Evolutionary conservation across 2,329 filamentous ascomycete genomes (phyloP).

Genomic region (Ceratocystis variospora): DNA sequence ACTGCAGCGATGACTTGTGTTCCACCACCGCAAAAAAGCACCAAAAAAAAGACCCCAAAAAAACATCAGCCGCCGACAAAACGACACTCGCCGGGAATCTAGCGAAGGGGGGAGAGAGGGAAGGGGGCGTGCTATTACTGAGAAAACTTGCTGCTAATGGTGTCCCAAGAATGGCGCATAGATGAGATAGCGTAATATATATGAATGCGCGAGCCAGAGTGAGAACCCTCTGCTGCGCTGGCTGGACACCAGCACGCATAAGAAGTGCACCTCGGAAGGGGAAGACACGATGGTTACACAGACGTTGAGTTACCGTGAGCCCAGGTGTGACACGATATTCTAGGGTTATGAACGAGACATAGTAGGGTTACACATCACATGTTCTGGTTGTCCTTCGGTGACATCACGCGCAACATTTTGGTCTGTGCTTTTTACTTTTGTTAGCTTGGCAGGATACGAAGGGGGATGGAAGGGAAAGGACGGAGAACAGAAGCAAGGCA

Average conservation of each 20-base stretch:
- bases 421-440: background rate
- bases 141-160: background rate
- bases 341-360: accelerated
- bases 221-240: no score
- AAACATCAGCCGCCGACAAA: background rate
- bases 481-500: background rate
- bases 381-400: background rate
- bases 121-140: background rate
- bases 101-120: background rate
- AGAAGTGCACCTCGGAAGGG: no score
- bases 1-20: background rate
- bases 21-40: background rate
- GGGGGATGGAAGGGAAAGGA: no score
- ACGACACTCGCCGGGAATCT: background rate
- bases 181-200: background rate
- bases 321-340: background rate
- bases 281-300: background rate
- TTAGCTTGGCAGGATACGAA: no score
- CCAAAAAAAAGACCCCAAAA: no score
- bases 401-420: background rate
- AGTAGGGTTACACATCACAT: background rate
- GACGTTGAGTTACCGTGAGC: background rate
- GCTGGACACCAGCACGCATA: no score
- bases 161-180: background rate
- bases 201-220: no score